Evolutionary conservation across 2,329 filamentous ascomycete species (phyloP), one percentile per base, ranked within the genome.

Genomic region (Monilinia vaccinii-corymbosi): DNA sequence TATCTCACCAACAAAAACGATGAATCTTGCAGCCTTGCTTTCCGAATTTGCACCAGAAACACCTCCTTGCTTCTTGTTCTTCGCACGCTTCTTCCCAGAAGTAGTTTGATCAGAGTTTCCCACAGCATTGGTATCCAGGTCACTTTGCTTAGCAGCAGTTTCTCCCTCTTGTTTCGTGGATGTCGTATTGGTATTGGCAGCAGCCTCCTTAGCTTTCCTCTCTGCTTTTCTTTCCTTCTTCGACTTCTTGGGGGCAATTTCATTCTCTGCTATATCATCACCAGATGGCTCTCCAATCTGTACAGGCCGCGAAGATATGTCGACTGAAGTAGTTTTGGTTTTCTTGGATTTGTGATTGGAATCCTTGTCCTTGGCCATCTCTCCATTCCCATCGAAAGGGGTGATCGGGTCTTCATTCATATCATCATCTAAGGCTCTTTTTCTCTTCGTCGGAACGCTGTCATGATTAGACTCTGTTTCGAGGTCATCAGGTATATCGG

Each of bases 1-100:
- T 62, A 73, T 69, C 76, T 25, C 75, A 84, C 83, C 87, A 65
- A 93, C 84, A 75, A 94, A 94, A 68, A 87, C 83, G 62, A 91
- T 90, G 76, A 90, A 91, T 62, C 87, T 81, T 18, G 77, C 72
- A 28, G 68, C 53, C 28, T 67, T 68, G 34, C 58, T 64, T 34
- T 63, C 60, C 6, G 53, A 49, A 21, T 63, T 61, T 28, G 63
- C 65, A 45, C 58, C 56, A 32, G 45, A 56, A 42, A 52, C 40
- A 31, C 56, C 65, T 55, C 68, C 70, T n/a, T 67, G 56, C 60
- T 69, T 69, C 63, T 71, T 71, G 61, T 73, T 73, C 59, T 72
- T 71, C 49, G 71, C 70, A 61, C 70, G 73, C 59, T 67, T 66
- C 40, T 66, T 65, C 21, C 64, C 60, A 21, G n/a, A 42, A 14